Base-by-base conservation (phyloP, 768 basidiomycete species). In the Hericium alpestre region DNA sequence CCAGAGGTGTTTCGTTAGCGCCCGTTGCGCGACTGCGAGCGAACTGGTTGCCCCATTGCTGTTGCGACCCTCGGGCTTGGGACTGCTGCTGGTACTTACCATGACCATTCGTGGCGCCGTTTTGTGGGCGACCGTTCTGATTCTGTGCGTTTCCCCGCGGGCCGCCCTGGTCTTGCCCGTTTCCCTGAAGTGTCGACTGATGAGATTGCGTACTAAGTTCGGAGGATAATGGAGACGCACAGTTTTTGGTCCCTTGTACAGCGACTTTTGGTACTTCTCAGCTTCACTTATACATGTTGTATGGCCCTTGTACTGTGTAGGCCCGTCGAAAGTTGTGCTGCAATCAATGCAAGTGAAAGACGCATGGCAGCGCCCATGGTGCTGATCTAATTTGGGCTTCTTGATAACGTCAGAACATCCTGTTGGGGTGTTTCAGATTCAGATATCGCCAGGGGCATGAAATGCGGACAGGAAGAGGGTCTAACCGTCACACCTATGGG, bases 321-420 rank as follows among this genome's bases (percentile, higher is more conserved):
- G 88, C 7, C 79, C 77, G 23, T 80, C 73, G 71, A 95, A 96
- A 0, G 88, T 87, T 52, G 77, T 86, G n/a, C 83, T 86, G 70
- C 93, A 96, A 66, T 96, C 93, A 66, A 92, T 81, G 66, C 89
- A 90, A 64, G 87, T 87, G 63, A 90, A 87, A 7, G 84, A 80
- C 2, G 79, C 63, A 56, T 82, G 73, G 65, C 88, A 92, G 48
- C 77, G 73, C 27, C 65, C 67, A 51, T 76, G 64, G 65, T 95
- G 93, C 66, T 85, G 81, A 69, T 95, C 91, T 1, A 96, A 79
- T 69, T 93, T 93, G 12, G 93, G 93, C 65, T 96, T 96, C 71
- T 92, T 96, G 27, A 95, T 84, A 10, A 91, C 85, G 63, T 96
- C 93, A 53, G 78, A 73, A 69, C 93, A 96, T 38, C 69, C 90